Base-by-base conservation (phyloP, 306 rosid species). In the Quercus gilva region DNA sequence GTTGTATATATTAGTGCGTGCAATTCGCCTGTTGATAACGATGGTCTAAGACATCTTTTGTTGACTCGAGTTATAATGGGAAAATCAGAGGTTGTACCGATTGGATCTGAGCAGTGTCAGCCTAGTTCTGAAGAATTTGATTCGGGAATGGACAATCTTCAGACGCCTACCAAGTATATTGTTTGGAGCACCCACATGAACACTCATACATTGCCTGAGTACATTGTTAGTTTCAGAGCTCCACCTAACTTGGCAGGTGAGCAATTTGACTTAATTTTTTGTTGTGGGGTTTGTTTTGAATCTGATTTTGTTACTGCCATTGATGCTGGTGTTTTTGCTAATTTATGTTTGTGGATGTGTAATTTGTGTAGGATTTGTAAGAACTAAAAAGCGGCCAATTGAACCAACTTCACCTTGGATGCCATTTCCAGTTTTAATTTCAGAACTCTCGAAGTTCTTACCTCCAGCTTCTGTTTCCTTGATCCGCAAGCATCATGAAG, bases 51-150 rank as follows among this genome's bases (percentile, higher is more conserved):
- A 76, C 93, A 96, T 77, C 58, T 93, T 69, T 1, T 96, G 81
- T 76, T 96, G 35, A 91, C 97, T 56, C 97, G 98, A 25, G 99
- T 90, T 18, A 87, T 91, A 71, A 12, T 95, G 86, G 99, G 99
- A 74, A 95, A 78, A 75, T 26, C 63, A 17, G 98, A 93, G 85
- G 69, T 85, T 58, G 93, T 95, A 33, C 74, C 64, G 13, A 79
- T 84, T 15, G 96, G 89, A 35, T 84, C 96, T 26, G 45, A 79
- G 1, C 96, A 90, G 86, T 73, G 82, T 23, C 84, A 78, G 76
- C 88, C 94, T 53, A 87, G 92, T 76, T 89, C 91, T 1, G 84
- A 82, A 5, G 91, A 85, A 11, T 91, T 79, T 51, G 98, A 93
- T 87, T 91, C 98, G 0, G 98, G 94, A 15, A 89, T 89, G 60